Evolutionary conservation across 129 eudicot species (phyloP).

Genomic region (sunflower (Helianthus annuus)): HanXRQr2.0-SUNRISE NC_035441.2:176217203-176217702

Average conservation of each 20-base stretch:
- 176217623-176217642: conserved; percentile 43
- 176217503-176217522: conserved; percentile 52
- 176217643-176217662: conserved; percentile 54
- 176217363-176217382: conserved; percentile 50
- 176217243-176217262: conserved; percentile 60
- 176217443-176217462: conserved; percentile 49
- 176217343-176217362: conserved; percentile 45
- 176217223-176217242: not conserved
- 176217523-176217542: conserved; percentile 64
- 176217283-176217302: conserved; percentile 51
- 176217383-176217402: conserved; percentile 65
- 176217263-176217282: conserved; percentile 49
- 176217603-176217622: conserved; percentile 55
- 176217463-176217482: conserved; percentile 64
- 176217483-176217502: conserved; percentile 76
- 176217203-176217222: too few relatives aligned
- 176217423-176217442: conserved; percentile 70
- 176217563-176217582: conserved; percentile 63
- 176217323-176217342: conserved; percentile 50
- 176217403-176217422: conserved; percentile 76
- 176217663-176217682: conserved; percentile 57
- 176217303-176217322: conserved; percentile 40
- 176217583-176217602: conserved; percentile 43
- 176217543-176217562: conserved; percentile 75
- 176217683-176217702: conserved; percentile 46